Conservation (phyloP, 805 yeast genomes). For the Kregervanrija pseudodelftensis region DNA sequence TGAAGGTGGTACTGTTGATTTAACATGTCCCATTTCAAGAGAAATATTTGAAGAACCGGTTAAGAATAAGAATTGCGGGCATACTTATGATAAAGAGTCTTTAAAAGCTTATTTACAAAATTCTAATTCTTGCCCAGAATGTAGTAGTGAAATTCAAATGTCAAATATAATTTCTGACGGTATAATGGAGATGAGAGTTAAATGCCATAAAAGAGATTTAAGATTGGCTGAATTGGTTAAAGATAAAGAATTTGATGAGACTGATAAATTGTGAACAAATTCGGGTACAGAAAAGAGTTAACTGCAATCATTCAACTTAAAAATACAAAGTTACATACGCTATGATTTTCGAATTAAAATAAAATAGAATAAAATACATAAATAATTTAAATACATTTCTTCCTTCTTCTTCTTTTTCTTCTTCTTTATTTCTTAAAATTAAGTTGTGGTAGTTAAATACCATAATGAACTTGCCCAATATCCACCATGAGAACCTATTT, state of each 20-base stretch:
- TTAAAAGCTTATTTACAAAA: slow-evolving; percentile 30
- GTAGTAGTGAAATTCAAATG: slow-evolving; percentile 26
- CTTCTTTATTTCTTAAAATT: too few relatives aligned
- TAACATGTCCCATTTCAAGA: slow-evolving; percentile 62
- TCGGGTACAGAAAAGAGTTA: slow-evolving; percentile 1
- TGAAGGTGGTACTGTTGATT: slow-evolving; percentile 63
- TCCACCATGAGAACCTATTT: slow-evolving; percentile 29
- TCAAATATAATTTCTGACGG: slow-evolving; percentile 8
- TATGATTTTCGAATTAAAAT: neutral
- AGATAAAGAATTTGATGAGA: slow-evolving; percentile 3
- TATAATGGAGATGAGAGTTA: slow-evolving; percentile 11
- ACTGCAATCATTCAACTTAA: neutral
- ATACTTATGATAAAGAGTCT: slow-evolving; percentile 49
- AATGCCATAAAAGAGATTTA: slow-evolving; percentile 8
- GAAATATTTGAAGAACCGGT: slow-evolving; percentile 47
- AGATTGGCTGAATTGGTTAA: slow-evolving; percentile 2
- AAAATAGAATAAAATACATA: neutral
- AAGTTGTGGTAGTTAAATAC: slow-evolving; percentile 23
- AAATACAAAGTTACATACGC: neutral
- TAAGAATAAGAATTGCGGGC: slow-evolving; percentile 50
- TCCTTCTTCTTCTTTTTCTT: too few relatives aligned
- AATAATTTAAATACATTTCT: neutral
- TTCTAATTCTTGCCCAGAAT: slow-evolving; percentile 47
- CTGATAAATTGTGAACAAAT: slow-evolving; percentile 6
- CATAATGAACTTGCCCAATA: slow-evolving; percentile 39